A percentile compares a stretch with the other conserved stretches of the same genome.
Conservation (phyloP, 768 basidiomycete species). For the Tricholoma sp. region DNA sequence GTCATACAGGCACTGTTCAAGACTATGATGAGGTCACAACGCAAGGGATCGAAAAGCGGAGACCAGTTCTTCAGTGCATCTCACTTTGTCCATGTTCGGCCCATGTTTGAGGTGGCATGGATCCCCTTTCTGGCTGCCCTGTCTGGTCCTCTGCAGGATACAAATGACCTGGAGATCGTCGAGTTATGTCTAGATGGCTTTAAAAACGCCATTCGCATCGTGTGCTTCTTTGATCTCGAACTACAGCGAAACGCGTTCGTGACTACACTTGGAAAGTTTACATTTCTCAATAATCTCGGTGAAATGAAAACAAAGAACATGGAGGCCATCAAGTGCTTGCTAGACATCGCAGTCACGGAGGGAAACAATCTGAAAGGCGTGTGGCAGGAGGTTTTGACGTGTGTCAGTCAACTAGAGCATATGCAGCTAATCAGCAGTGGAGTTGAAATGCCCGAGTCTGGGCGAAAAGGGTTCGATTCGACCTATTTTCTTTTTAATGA, state of each 20-base stretch:
- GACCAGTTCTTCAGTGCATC: slow-evolving; percentile 97
- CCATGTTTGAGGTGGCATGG: slow-evolving; percentile 99
- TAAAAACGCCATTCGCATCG: slow-evolving; percentile 94
- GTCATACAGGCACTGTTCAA: slow-evolving; percentile 74
- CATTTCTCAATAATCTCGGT: slow-evolving; percentile 93
- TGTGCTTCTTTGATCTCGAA: slow-evolving; percentile 95
- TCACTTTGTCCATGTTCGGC: slow-evolving; percentile 91
- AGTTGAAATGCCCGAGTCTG: slow-evolving; percentile 74
- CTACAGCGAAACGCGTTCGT: slow-evolving; percentile 98
- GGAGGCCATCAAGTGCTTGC: slow-evolving; percentile 93
- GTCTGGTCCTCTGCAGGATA: slow-evolving; percentile 91
- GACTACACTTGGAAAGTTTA: slow-evolving; percentile 93
- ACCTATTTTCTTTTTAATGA: neutral
- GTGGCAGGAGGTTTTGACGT: slow-evolving; percentile 94
- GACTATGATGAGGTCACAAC: slow-evolving; percentile 88
- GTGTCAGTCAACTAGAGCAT: slow-evolving; percentile 96
- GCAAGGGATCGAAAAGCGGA: slow-evolving; percentile 68
- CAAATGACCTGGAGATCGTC: slow-evolving; percentile 90
- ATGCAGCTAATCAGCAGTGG: slow-evolving; percentile 97
- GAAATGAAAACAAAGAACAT: slow-evolving; percentile 99
- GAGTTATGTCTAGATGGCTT: slow-evolving; percentile 93
- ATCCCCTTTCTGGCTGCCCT: slow-evolving; percentile 95
- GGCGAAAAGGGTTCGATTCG: slow-evolving; percentile 69
- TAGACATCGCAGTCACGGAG: slow-evolving; percentile 95
- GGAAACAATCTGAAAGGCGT: slow-evolving; percentile 94